Conservation (phyloP, 1,284 basidiomycete species). For the Pholiota adiposa region DNA sequence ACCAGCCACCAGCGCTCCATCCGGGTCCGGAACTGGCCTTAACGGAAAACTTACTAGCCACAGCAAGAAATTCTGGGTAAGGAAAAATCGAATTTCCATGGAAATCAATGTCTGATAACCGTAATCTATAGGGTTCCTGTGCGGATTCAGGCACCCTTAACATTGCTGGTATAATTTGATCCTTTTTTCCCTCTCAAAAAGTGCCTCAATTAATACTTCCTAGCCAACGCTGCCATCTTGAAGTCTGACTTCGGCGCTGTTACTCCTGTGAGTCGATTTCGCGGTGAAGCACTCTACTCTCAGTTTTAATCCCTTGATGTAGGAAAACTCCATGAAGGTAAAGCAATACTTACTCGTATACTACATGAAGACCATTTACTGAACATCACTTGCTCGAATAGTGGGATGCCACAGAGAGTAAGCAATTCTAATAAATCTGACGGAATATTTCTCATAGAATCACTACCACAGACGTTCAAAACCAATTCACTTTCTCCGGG, state of each 20-base stretch:
- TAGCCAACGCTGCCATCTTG: slow-evolving; percentile 34
- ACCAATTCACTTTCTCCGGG: slow-evolving; percentile 38
- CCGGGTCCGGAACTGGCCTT: slow-evolving; percentile 22
- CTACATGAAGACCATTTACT: neutral
- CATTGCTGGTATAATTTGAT: slow-evolving; percentile 27
- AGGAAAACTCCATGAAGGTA: slow-evolving; percentile 40
- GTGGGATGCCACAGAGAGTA: slow-evolving; percentile 31
- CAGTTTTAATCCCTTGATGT: neutral
- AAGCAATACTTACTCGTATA: neutral
- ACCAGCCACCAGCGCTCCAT: slow-evolving; percentile 12
- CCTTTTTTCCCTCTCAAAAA: neutral
- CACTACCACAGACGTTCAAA: slow-evolving; percentile 18
- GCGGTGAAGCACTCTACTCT: neutral
- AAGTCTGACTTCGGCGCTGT: slow-evolving; percentile 39
- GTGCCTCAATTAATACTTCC: neutral
- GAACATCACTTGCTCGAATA: neutral
- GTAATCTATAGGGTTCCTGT: slow-evolving; percentile 28
- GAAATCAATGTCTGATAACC: neutral
- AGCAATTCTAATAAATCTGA: neutral
- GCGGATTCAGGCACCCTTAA: slow-evolving; percentile 35
- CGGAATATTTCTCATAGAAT: neutral
- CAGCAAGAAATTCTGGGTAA: slow-evolving; percentile 37
- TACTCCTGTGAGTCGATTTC: slow-evolving; percentile 37
- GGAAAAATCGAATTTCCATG: neutral
- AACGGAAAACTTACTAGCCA: slow-evolving; percentile 34